A percentile compares a stretch with the other conserved stretches of the same genome.
Conservation (phyloP, 2,329 filamentous ascomycete species). For the Calycina herbarum region DNA sequence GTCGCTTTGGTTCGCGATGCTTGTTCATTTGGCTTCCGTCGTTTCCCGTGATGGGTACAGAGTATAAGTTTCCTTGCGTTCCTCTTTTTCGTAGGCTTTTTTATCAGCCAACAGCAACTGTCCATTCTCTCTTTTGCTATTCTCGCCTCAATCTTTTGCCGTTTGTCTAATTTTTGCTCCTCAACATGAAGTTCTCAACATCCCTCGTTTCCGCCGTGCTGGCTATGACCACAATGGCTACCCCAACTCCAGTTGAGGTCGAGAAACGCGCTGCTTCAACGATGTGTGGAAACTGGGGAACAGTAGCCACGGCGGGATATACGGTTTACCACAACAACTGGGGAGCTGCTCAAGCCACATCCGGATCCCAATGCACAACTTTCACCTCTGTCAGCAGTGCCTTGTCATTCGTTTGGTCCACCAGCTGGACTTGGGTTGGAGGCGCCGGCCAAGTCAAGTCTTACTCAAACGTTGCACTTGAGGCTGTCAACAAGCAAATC, state of each 20-base stretch:
- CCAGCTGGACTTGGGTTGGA: slow-evolving; percentile 43
- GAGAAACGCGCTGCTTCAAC: slow-evolving; percentile 38
- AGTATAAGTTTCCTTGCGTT: neutral
- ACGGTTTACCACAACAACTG: slow-evolving; percentile 42
- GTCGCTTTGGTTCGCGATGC: neutral
- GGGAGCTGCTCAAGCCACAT: slow-evolving; percentile 35
- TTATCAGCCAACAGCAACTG: neutral
- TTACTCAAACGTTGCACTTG: slow-evolving; percentile 43
- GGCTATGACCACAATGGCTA: slow-evolving; percentile 13
- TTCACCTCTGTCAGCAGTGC: slow-evolving; percentile 34
- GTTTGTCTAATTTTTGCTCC: neutral
- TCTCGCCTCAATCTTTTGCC: neutral
- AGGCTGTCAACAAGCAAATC: slow-evolving; percentile 41
- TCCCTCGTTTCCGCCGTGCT: slow-evolving; percentile 13
- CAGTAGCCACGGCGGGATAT: slow-evolving; percentile 35
- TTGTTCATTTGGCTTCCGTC: neutral
- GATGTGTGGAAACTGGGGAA: slow-evolving; percentile 31
- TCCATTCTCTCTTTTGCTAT: slow-evolving; percentile 1
- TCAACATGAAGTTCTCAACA: slow-evolving; percentile 22
- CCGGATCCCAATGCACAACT: slow-evolving; percentile 43
- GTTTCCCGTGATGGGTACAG: neutral
- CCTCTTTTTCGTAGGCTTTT: neutral
- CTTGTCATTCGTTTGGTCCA: slow-evolving; percentile 37
- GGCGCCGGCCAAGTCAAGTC: slow-evolving; percentile 42
- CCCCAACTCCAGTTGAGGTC: slow-evolving; percentile 28